Conservation (phyloP, 129 eudicot genomes). For the Artemisia tridentata region DNA sequence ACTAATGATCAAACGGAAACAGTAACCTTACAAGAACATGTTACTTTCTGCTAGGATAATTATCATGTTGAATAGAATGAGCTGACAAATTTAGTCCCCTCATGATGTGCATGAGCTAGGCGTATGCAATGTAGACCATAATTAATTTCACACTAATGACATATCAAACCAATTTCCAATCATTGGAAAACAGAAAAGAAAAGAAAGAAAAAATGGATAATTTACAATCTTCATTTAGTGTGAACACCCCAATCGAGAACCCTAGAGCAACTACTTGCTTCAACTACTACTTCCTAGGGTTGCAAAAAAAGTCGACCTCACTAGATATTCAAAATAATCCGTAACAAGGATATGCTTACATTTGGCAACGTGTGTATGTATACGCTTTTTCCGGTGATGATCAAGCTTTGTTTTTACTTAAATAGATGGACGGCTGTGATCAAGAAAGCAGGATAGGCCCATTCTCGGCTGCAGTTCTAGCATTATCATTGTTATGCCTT, state of each 20-base stretch:
- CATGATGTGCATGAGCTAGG: too few relatives aligned
- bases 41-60: background rate
- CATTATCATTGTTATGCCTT: conserved; percentile 53
- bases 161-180: conserved; percentile 19
- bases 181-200: background rate
- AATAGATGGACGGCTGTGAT: conserved; percentile 12
- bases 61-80: background rate
- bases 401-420: background rate
- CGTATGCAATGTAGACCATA: background rate
- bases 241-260: conserved; percentile 17
- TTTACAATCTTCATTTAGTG: conserved; percentile 30
- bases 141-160: background rate
- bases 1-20: background rate
- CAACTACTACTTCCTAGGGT: conserved; percentile 24
- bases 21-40: background rate
- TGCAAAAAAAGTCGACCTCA: conserved; percentile 27
- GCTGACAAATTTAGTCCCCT: background rate
- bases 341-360: conserved; percentile 18
- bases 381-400: conserved; percentile 3
- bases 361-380: conserved; percentile 21
- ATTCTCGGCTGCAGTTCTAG: conserved; percentile 85
- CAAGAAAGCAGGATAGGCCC: conserved; percentile 88
- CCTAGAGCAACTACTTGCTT: conserved; percentile 15
- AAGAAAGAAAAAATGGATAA: background rate
- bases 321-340: conserved; percentile 13